Evolutionary conservation across 495 filamentous ascomycete species (phyloP).

Genomic region (Talaromyces ruber): DNA sequence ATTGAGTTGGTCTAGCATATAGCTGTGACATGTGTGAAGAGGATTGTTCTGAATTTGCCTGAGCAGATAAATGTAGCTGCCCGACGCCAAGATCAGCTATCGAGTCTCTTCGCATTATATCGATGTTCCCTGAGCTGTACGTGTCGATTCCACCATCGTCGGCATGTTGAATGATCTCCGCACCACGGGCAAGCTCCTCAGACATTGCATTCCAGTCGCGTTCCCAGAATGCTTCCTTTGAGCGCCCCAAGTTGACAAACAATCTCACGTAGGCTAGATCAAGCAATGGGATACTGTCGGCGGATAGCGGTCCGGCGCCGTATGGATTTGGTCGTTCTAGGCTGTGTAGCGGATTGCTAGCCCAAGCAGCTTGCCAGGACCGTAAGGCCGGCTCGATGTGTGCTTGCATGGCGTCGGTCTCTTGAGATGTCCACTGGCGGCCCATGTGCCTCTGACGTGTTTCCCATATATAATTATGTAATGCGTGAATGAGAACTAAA

Average conservation of each 20-base stretch:
- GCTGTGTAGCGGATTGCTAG: slow-evolving; percentile 76
- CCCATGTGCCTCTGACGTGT: slow-evolving; percentile 86
- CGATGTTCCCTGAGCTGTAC: neutral
- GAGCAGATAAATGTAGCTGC: slow-evolving; percentile 36
- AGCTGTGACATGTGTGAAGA: slow-evolving; percentile 23
- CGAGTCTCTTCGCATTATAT: slow-evolving; percentile 22
- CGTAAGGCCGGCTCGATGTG: slow-evolving; percentile 91
- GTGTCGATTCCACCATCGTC: slow-evolving; percentile 33
- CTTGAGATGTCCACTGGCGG: slow-evolving; percentile 81
- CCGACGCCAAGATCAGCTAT: slow-evolving; percentile 30
- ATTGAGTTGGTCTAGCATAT: slow-evolving; percentile 28
- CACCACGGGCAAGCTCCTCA: slow-evolving; percentile 76
- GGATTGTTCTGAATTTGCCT: slow-evolving; percentile 29
- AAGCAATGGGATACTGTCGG: slow-evolving; percentile 89
- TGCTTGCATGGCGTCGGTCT: slow-evolving; percentile 92
- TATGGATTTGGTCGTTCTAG: slow-evolving; percentile 83
- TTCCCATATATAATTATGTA: slow-evolving; percentile 99
- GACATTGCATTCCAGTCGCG: slow-evolving; percentile 91
- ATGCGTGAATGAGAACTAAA: slow-evolving; percentile 83
- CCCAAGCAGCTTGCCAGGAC: slow-evolving; percentile 95
- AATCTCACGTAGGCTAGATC: slow-evolving; percentile 91
- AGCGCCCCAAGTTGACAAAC: slow-evolving; percentile 84
- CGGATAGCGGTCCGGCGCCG: slow-evolving; percentile 80
- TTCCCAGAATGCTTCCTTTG: slow-evolving; percentile 92
- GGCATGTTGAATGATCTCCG: slow-evolving; percentile 65